Base-by-base conservation (phyloP, 345 rosid genomes). In the Rhodomyrtus tomentosa region DNA sequence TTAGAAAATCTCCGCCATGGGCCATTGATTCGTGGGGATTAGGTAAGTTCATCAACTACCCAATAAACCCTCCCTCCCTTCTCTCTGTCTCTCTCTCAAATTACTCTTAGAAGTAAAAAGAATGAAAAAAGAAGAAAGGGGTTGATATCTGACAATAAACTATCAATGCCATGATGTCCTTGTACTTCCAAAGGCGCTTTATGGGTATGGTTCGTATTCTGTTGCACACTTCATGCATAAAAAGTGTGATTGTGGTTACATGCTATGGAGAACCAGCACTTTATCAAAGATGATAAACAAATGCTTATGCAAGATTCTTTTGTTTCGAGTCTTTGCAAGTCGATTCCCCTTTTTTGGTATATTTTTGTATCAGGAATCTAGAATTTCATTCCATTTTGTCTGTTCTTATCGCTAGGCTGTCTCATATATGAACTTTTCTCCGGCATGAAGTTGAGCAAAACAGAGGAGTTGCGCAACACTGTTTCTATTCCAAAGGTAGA, bases 11-110 rank as follows among this genome's bases (percentile, higher is more conserved):
- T 89, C 98, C 99, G 14, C 93, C 99, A 55, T 97, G 99, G 99
- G 91, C 96, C 83, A 95, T 95, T 89, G 99, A 97, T 91, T 95
- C 99, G 72, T 97, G 99, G 99, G 99, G 99, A 45, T 92, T 97
- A 90, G 99, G 99, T 97, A 89, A 88, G 92, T 86, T 82, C 27
- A n/a, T 22, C 11, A 62, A 15, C 58, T 36, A 32, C 45, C 45
- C 45, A 36, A 68, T 36, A 21, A 68, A 29, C 40, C 73, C 20
- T 15, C 11, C 40, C 21, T 4, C 20, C 40, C 76, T 3, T 9
- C 22, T 3, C 40, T 15, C 22, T 27, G 22, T 16, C 18, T 56
- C 68, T 56, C 36, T 27, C 72, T 58, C 73, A 32, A 62, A 62
- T 62, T 32, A 36, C 38, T 68, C 79, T 68, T 21, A 18, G 79